These are phyloP conservation scores for Solanum microdontum DNA, from an alignment of 257 asterid genomes.

Conservation along the genomic window DNA sequence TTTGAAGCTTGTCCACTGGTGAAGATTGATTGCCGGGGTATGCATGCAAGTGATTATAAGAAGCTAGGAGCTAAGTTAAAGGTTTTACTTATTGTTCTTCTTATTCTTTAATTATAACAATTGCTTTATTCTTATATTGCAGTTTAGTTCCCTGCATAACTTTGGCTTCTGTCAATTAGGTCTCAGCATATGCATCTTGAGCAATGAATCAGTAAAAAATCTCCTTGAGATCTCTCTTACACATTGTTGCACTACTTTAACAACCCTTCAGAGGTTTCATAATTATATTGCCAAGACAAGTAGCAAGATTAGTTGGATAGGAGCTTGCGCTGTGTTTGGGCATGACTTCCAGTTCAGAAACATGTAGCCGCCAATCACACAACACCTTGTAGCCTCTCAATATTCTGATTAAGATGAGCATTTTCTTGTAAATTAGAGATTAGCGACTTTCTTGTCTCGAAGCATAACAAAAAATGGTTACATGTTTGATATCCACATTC, in stretches of 20 bases:
- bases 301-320: neutral
- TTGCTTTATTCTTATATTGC: neutral
- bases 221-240: neutral
- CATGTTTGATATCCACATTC: neutral
- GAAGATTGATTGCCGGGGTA: conserved; percentile 85
- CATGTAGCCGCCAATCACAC: neutral
- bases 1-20: conserved; percentile 83
- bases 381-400: neutral
- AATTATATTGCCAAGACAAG: neutral
- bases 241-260: neutral
- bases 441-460: neutral
- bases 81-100: conserved; percentile 25
- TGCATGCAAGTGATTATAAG: conserved; percentile 92
- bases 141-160: neutral
- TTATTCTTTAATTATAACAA: neutral
- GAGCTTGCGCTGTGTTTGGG: neutral
- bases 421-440: neutral
- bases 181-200: neutral
- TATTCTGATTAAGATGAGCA: neutral
- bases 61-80: conserved; percentile 88
- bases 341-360: neutral
- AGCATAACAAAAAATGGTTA: neutral
- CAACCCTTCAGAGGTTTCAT: neutral
- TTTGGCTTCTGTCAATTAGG: neutral
- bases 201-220: neutral